Conservation (phyloP, 1,284 basidiomycete species). For the Coniophora puteana region DNA sequence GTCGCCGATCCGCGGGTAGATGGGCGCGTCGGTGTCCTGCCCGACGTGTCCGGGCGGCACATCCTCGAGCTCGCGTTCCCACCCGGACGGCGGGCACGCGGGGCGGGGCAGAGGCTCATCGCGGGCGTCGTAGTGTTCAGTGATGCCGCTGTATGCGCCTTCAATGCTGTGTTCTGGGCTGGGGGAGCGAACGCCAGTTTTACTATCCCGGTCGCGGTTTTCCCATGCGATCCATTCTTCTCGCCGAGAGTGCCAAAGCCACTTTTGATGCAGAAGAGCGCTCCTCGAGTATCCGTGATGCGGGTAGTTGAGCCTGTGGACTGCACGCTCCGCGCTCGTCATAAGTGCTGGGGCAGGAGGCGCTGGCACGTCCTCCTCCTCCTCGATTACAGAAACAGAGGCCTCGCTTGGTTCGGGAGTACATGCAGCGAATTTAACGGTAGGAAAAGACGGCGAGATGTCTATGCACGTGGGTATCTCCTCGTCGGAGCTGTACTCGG, state of each 20-base stretch:
- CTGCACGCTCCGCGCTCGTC: not conserved
- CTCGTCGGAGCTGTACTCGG: conserved; percentile 6
- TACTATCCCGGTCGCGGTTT: conserved; percentile 17
- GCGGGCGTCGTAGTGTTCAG: not conserved
- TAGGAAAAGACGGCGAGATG: conserved; percentile 5
- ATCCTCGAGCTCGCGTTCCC: conserved; percentile 22
- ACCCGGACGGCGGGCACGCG: conserved; percentile 22
- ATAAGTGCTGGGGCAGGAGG: conserved; percentile 4
- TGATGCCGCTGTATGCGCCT: conserved; percentile 20
- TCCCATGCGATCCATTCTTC: conserved; percentile 44
- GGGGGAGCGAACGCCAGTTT: conserved; percentile 11
- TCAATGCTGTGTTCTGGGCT: conserved; percentile 28
- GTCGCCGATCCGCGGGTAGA: conserved; percentile 66
- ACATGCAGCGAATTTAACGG: conserved; percentile 4
- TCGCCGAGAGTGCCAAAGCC: conserved; percentile 52
- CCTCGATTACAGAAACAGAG: conserved; percentile 3
- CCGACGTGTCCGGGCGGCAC: conserved; percentile 10
- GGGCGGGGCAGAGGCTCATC: conserved; percentile 7
- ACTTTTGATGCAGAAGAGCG: conserved; percentile 52
- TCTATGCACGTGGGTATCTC: conserved; percentile 1
- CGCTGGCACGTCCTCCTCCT: conserved; percentile 6
- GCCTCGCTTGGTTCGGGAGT: conserved; percentile 21
- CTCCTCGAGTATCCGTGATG: conserved; percentile 59
- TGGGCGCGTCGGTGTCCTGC: conserved; percentile 28
- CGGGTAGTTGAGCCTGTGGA: conserved; percentile 21